Evolutionary conservation across 805 yeast genomes (phyloP).

Genomic region (Cyberlindnera maclurae): DNA sequence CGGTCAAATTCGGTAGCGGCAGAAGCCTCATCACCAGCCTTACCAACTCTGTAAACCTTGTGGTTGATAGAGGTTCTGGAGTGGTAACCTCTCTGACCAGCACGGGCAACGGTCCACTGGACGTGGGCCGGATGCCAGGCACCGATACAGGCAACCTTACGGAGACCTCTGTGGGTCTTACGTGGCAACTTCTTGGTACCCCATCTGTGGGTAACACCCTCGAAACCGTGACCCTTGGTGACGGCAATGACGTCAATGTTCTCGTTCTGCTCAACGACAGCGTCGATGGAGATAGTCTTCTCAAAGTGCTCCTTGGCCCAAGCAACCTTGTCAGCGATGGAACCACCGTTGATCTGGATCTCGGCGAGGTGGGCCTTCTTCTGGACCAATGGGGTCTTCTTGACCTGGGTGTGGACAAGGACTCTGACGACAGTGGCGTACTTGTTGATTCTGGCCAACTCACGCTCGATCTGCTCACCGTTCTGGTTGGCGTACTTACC

Average conservation of each 20-base stretch:
- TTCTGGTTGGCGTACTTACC: slow-evolving; percentile 91
- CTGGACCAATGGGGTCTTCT: slow-evolving; percentile 98
- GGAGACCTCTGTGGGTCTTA: slow-evolving; percentile 99
- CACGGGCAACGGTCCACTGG: slow-evolving; percentile 99
- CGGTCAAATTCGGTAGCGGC: slow-evolving; percentile 98
- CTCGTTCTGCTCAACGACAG: slow-evolving; percentile 98
- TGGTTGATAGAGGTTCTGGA: slow-evolving; percentile 99
- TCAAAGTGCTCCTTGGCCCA: slow-evolving; percentile 99
- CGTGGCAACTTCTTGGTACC: slow-evolving; percentile 99
- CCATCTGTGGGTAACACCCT: slow-evolving; percentile 99
- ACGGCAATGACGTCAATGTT: slow-evolving; percentile 97
- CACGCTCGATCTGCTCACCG: slow-evolving; percentile 84
- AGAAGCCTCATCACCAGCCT: slow-evolving; percentile 87
- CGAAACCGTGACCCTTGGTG: slow-evolving; percentile 99
- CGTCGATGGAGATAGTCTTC: slow-evolving; percentile 93
- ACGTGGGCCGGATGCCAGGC: slow-evolving; percentile 99
- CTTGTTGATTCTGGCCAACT: slow-evolving; percentile 97
- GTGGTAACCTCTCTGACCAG: slow-evolving; percentile 99
- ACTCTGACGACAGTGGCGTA: slow-evolving; percentile 99
- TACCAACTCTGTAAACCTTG: slow-evolving; percentile 99
- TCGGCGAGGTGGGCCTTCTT: slow-evolving; percentile 99
- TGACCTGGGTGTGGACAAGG: slow-evolving; percentile 98
- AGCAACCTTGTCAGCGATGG: slow-evolving; percentile 92
- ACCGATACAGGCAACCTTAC: slow-evolving; percentile 99
- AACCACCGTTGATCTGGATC: slow-evolving; percentile 99